Conservation (phyloP, 306 rosid species). For the Prunus mume region DNA sequence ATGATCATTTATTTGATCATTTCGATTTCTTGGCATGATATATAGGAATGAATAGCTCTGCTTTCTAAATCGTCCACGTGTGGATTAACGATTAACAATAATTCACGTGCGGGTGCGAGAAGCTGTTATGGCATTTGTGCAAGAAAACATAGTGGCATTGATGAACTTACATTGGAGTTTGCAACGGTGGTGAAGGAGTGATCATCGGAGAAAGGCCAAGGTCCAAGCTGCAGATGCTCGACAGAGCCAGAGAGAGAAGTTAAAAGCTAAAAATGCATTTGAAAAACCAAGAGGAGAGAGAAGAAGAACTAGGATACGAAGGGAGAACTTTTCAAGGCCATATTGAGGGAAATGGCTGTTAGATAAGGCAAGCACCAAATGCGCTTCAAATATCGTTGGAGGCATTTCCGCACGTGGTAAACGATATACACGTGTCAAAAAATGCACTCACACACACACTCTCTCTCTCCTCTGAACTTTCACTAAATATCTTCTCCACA, state of each 20-base stretch:
- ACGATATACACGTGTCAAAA: background rate
- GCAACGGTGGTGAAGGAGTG: background rate
- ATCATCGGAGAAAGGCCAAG: constrained; percentile 2
- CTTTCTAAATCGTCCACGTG: background rate
- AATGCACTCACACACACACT: too few relatives aligned
- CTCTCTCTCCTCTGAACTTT: background rate
- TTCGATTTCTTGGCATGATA: background rate
- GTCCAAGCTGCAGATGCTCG: background rate
- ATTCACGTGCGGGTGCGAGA: background rate
- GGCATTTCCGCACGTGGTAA: background rate
- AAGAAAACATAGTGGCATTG: background rate
- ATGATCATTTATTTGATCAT: background rate
- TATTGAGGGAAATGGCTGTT: too few relatives aligned
- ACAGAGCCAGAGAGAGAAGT: background rate
- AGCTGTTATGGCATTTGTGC: background rate
- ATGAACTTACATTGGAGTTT: constrained; percentile 4
- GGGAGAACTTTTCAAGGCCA: too few relatives aligned
- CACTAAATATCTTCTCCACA: background rate
- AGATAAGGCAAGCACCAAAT: too few relatives aligned
- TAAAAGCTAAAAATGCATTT: too few relatives aligned
- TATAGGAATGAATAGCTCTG: background rate
- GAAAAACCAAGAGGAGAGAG: too few relatives aligned
- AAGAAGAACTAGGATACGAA: too few relatives aligned
- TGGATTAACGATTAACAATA: background rate
- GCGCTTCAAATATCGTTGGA: too few relatives aligned